Percentiles rank a stretch among this genome's conserved stretches.
Evolutionary conservation across 2,329 filamentous ascomycete genomes (phyloP).

Genomic region (Penicillium polonicum): DNA sequence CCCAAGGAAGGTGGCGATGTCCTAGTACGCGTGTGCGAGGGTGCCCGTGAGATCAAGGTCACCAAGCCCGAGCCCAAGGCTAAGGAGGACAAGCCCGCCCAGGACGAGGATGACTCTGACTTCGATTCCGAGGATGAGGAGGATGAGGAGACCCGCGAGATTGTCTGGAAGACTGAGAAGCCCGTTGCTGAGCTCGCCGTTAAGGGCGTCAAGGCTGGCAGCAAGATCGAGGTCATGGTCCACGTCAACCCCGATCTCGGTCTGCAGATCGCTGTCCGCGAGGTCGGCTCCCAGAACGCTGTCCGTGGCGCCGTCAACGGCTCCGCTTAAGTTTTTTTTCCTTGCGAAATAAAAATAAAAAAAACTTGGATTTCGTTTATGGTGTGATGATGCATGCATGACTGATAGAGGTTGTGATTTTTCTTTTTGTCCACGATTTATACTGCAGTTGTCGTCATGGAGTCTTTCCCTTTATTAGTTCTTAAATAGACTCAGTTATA

Average conservation of each 20-base stretch:
- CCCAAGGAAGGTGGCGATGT: conserved; percentile 84
- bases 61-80: conserved; percentile 80
- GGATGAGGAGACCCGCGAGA: conserved; percentile 84
- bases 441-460: conserved; percentile 24
- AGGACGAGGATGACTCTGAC: conserved; percentile 60
- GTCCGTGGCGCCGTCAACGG: conserved; percentile 63
- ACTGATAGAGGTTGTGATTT: conserved; percentile 29
- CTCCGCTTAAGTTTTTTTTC: conserved; percentile 20
- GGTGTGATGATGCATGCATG: conserved; percentile 31
- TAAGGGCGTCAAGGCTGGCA: conserved; percentile 78
- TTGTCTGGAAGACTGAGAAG: conserved; percentile 85
- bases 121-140: conserved; percentile 62
- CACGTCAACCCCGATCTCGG: conserved; percentile 78
- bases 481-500: conserved; percentile 18
- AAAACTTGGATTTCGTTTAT: conserved; percentile 23
- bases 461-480: conserved; percentile 19
- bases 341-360: conserved; percentile 8
- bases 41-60: conserved; percentile 85
- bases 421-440: conserved; percentile 12
- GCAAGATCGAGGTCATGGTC: conserved; percentile 90
- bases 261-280: conserved; percentile 76
- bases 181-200: conserved; percentile 83
- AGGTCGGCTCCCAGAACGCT: conserved; percentile 84
- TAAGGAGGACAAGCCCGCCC: conserved; percentile 61
- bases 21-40: conserved; percentile 84